These are phyloP conservation scores for Russula compacta DNA, from an alignment of 768 basidiomycete genomes.

Conservation along the genomic window DNA sequence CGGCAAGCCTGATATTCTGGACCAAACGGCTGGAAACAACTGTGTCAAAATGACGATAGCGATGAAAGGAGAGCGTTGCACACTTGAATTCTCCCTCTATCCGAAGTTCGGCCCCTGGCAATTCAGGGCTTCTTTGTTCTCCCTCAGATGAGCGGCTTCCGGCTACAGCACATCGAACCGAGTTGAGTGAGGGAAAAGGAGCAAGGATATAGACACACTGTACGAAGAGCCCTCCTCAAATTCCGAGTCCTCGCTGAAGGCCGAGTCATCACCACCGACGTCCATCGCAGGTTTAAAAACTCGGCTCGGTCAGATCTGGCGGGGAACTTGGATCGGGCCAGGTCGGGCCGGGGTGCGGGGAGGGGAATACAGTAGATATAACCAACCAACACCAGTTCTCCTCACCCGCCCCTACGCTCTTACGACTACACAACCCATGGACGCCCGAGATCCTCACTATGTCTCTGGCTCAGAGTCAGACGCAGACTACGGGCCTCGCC, in stretches of 20 bases:
- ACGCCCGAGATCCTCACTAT: slow-evolving; percentile 20
- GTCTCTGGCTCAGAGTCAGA: slow-evolving; percentile 26
- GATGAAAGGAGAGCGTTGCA: background rate
- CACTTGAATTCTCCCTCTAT: slow-evolving; percentile 53
- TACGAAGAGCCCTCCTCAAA: slow-evolving; percentile 7
- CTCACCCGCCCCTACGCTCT: background rate
- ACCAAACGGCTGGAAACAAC: slow-evolving; percentile 48
- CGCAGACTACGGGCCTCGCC: slow-evolving; percentile 20
- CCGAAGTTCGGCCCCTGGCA: slow-evolving; percentile 22
- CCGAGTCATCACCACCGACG: background rate
- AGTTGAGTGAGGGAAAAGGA: background rate
- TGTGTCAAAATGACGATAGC: background rate
- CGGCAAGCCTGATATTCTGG: slow-evolving; percentile 48
- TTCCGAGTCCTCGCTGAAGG: background rate
- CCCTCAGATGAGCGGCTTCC: background rate
- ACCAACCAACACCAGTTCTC: background rate
- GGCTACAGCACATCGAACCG: background rate
- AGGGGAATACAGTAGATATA: background rate
- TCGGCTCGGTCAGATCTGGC: background rate
- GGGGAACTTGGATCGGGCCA: background rate
- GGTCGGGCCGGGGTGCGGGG: background rate
- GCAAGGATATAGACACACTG: background rate
- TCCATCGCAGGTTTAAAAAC: background rate
- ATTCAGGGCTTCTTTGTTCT: slow-evolving; percentile 1
- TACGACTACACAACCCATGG: slow-evolving; percentile 17